Base-by-base conservation (phyloP, 1,139 yeast species). In the Debaryomycetaceae sp. region DNA sequence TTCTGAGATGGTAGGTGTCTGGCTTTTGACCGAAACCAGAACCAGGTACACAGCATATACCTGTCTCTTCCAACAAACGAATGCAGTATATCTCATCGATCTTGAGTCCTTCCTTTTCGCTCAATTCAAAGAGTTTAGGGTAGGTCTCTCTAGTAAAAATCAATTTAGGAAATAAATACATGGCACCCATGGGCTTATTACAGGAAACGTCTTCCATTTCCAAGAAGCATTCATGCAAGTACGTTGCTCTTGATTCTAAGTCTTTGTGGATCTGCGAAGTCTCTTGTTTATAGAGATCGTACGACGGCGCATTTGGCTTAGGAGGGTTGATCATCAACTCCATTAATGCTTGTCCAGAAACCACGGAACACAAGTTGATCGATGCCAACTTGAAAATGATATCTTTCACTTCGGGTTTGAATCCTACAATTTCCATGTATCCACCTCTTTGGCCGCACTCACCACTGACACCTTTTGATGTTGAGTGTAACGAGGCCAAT, bases 371-470 rank as follows among this genome's bases (percentile, higher is more conserved):
- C 44, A 92, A 73, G 34, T 92, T 83, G 51, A 92, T 88, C 14
- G 95, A 85, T 17, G 95, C 95, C 53, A 92, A 72, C 65, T 92
- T 92, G 64, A 86, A 73, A 39, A 92, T 73, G 40, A 86, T 74
- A 32, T 79, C 85, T 52, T 73, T 70, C 14, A 91, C 83, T 36
- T 84, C 91, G 4, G 72, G 71, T 18, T 76, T 68, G 63, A 92
- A 87, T 1, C 96, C 96, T 13, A 83, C 78, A 11, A 91, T 68
- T 65, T 92, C 98, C 95, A 92, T 87, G 71, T 91, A 94, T 4
- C 99, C 98, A 55, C 98, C 98, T 65, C 98, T 83, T 69, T 92
- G 98, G 43, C 98, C 98, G 73, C 98, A 92, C 67, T 92, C 98
- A 44, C 98, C 99, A 51, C 89, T 79, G 55, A 89, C 87, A 59